Conservation (phyloP, 805 yeast genomes). For the Sugiyamaella smithiae region DNA sequence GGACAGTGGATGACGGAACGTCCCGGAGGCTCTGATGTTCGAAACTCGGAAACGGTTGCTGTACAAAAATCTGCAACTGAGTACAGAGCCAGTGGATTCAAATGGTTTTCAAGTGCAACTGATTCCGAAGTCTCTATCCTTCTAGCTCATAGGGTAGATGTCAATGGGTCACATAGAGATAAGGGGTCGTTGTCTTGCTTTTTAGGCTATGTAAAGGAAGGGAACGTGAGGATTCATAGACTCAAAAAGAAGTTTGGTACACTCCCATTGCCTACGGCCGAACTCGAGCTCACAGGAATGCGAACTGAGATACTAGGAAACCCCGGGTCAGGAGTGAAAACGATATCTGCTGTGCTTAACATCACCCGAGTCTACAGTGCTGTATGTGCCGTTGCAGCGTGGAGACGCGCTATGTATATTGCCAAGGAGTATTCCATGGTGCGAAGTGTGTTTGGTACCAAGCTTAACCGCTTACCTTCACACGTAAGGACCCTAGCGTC, state of each 20-base stretch:
- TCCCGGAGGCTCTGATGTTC: constrained; percentile 33
- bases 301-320: constrained; percentile 24
- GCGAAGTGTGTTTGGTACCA: constrained; percentile 29
- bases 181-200: constrained; percentile 29
- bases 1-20: constrained; percentile 38
- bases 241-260: constrained; percentile 34
- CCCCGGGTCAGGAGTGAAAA: constrained; percentile 28
- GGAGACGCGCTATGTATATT: constrained; percentile 27
- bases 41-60: constrained; percentile 32
- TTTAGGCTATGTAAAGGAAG: constrained; percentile 26
- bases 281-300: constrained; percentile 29
- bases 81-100: constrained; percentile 30
- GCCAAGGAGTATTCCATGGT: constrained; percentile 28
- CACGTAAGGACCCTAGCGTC: constrained; percentile 30
- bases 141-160: constrained; percentile 28
- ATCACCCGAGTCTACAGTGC: constrained; percentile 30
- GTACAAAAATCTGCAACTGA: constrained; percentile 6
- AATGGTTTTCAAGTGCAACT: constrained; percentile 35
- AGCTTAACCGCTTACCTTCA: constrained; percentile 24
- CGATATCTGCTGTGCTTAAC: constrained; percentile 31
- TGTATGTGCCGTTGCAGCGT: constrained; percentile 25
- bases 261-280: constrained; percentile 33
- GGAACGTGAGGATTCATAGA: constrained; percentile 26
- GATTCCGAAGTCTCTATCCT: constrained; percentile 32
- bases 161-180: constrained; percentile 5